These are phyloP conservation scores for Globisporangium emineosum DNA, from an alignment of 352 stramenopile genomes.

Conservation along the genomic window DNA sequence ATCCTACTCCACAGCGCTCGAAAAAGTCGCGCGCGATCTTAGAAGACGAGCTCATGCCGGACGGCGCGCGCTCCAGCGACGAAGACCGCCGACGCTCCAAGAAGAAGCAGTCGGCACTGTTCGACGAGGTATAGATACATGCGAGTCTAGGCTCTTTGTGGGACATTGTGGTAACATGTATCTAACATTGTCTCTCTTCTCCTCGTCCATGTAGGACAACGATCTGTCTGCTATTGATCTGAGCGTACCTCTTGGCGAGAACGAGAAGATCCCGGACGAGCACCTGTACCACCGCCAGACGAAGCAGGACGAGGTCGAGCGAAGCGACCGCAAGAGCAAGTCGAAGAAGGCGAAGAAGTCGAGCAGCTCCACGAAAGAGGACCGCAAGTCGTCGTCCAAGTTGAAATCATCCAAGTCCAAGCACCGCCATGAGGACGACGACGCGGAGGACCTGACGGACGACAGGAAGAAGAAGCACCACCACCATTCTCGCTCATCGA, in stretches of 20 bases:
- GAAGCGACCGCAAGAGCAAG: conserved; percentile 54
- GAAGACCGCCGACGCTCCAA: conserved; percentile 51
- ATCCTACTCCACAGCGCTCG: conserved; percentile 23
- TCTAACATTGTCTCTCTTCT: not conserved
- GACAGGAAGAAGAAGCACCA: conserved; percentile 40
- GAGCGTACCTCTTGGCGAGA: conserved; percentile 64
- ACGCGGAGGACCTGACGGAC: conserved; percentile 13
- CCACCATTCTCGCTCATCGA: conserved; percentile 27
- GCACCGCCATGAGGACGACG: conserved; percentile 19
- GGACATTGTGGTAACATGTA: not conserved
- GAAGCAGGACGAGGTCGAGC: conserved; percentile 27
- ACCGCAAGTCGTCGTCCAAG: conserved; percentile 39
- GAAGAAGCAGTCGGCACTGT: conserved; percentile 41
- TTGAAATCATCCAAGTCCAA: conserved; percentile 32
- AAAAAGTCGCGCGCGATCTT: conserved; percentile 52
- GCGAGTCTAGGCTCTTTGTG: not conserved
- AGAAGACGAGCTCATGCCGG: conserved; percentile 79
- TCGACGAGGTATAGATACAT: conserved; percentile 33
- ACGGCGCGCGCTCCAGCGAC: conserved; percentile 65
- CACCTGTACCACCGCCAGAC: conserved; percentile 77
- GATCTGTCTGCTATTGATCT: conserved; percentile 78
- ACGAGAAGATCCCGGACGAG: conserved; percentile 76
- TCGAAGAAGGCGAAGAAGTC: conserved; percentile 23
- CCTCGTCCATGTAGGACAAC: conserved; percentile 36
- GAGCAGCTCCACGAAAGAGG: conserved; percentile 27